Evolutionary conservation across 148 eudicot species (phyloP).

Genomic region (Chenopodium formosanum): DNA sequence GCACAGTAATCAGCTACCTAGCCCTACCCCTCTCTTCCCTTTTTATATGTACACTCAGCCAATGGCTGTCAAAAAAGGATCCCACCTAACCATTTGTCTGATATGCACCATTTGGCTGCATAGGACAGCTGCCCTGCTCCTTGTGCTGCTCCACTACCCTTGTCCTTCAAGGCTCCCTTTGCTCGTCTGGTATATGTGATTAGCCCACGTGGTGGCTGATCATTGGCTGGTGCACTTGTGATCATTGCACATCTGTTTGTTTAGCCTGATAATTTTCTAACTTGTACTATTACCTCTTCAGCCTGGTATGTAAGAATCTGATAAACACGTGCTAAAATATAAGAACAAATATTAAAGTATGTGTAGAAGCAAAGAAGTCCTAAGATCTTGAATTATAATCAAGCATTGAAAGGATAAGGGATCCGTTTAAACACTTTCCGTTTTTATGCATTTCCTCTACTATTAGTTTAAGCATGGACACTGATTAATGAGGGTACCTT

Average conservation of each 20-base stretch:
- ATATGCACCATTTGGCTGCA: too few species aligned
- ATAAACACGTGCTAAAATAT: neutral
- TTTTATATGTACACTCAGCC: too few species aligned
- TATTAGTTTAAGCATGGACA: neutral
- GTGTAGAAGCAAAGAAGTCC: neutral
- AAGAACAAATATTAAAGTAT: neutral
- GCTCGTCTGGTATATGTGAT: too few species aligned
- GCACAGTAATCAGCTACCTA: too few species aligned
- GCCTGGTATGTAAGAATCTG: neutral
- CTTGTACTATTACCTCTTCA: neutral
- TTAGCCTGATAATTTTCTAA: neutral
- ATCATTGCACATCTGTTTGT: neutral
- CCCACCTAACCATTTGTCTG: too few species aligned
- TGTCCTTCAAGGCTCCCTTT: too few species aligned
- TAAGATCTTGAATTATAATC: neutral
- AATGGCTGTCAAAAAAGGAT: too few species aligned
- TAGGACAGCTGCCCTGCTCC: too few species aligned
- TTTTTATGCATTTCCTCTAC: neutral
- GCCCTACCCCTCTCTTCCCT: too few species aligned
- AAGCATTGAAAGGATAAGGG: neutral
- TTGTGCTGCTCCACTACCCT: too few species aligned
- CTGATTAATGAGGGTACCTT: neutral
- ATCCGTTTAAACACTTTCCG: neutral
- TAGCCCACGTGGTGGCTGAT: too few species aligned
- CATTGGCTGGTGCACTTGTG: too few species aligned